Evolutionary conservation across 208 protist genomes (phyloP).

Genomic region (Trypanosoma rangeli): DNA sequence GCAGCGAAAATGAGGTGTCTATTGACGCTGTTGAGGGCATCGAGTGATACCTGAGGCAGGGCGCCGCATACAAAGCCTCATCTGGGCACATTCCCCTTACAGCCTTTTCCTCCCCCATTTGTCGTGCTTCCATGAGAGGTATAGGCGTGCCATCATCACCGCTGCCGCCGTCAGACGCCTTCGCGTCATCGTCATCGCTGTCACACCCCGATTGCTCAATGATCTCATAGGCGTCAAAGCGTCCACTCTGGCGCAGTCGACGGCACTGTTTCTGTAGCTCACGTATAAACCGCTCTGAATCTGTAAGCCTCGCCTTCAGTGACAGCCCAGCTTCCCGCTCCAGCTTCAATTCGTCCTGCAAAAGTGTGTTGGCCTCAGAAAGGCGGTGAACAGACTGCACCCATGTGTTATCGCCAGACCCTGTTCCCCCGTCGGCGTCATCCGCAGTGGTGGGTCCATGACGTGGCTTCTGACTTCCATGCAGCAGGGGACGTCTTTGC

Average conservation of each 20-base stretch:
- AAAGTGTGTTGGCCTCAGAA: conserved; percentile 11
- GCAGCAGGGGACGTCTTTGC: neutral
- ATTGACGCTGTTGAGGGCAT: neutral
- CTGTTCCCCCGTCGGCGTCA: neutral
- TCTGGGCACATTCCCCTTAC: neutral
- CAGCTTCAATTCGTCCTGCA: conserved; percentile 20
- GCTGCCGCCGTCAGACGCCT: neutral
- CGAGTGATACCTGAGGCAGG: neutral
- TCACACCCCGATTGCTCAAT: neutral
- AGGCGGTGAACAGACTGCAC: conserved; percentile 14
- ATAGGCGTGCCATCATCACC: neutral
- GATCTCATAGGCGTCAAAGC: conserved; percentile 16
- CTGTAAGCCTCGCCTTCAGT: conserved; percentile 1
- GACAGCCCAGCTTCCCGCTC: conserved; percentile 7
- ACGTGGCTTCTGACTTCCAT: neutral
- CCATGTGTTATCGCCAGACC: neutral
- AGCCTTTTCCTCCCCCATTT: neutral
- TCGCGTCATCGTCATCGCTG: conserved; percentile 2
- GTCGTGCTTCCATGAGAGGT: neutral
- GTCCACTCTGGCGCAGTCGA: conserved; percentile 22
- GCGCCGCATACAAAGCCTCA: neutral
- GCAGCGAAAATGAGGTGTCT: conserved; percentile 1
- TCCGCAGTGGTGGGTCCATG: neutral
- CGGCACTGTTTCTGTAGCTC: conserved; percentile 22
- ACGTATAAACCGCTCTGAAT: conserved; percentile 15